Percentiles rank a stretch among this genome's conserved stretches.
phyloP scores from a whole-genome alignment of 2,329 filamentous ascomycete genomes.

The Chrysosporium keratinophilum region DNA sequence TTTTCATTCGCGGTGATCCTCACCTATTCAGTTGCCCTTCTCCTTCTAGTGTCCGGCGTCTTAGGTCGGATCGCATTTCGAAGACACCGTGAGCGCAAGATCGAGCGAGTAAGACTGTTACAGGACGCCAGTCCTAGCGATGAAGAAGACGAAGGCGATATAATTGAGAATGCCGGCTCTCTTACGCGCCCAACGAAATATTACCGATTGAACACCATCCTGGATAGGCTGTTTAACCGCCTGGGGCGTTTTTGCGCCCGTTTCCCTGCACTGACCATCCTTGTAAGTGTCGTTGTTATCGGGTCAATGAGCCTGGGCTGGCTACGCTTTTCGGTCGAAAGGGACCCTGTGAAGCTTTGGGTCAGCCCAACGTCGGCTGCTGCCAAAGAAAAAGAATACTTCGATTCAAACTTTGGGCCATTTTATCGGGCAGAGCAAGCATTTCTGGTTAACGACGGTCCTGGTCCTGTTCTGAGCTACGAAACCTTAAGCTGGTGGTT shows the following conservation, averaged over 20 bases:
- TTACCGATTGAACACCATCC: conserved; percentile 74
- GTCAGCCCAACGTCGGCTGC: conserved; percentile 89
- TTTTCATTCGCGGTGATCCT: conserved; percentile 87
- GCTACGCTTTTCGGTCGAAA: conserved; percentile 81
- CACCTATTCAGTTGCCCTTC: conserved; percentile 65
- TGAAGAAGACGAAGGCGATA: conserved; percentile 85
- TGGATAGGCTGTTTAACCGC: conserved; percentile 67
- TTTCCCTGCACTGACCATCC: conserved; percentile 77
- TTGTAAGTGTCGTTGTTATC: conserved; percentile 62
- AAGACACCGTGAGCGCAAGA: conserved; percentile 61
- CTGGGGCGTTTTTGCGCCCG: conserved; percentile 71
- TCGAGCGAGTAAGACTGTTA: conserved; percentile 72
- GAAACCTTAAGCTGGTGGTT: conserved; percentile 92
- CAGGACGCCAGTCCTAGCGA: conserved; percentile 77
- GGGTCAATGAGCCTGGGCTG: conserved; percentile 74
- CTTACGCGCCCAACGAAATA: conserved; percentile 66
- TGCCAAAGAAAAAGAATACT: conserved; percentile 86
- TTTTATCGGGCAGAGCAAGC: conserved; percentile 92
- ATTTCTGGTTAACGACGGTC: conserved; percentile 81
- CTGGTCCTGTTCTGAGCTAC: conserved; percentile 72
- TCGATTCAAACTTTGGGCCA: conserved; percentile 84
- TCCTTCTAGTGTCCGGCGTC: conserved; percentile 55
- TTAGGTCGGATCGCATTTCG: conserved; percentile 67
- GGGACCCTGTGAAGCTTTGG: conserved; percentile 83
- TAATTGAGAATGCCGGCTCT: conserved; percentile 65